These are phyloP conservation scores for Fraxinus baroniana DNA, from an alignment of 305 asterid species.

Conservation along the genomic window DNA sequence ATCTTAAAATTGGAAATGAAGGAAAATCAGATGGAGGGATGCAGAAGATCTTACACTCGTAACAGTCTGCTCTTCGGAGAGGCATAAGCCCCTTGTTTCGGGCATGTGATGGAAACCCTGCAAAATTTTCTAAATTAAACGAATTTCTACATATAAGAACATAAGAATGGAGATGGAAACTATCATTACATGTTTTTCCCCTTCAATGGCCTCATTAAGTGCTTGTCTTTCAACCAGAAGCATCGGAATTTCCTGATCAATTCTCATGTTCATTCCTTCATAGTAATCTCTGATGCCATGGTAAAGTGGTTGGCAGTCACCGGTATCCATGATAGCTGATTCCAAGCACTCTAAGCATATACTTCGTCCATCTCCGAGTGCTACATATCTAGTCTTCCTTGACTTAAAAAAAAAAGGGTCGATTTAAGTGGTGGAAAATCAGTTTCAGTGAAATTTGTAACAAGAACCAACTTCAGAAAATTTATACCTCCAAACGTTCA, in stretches of 20 bases:
- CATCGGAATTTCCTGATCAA: slow-evolving; percentile 88
- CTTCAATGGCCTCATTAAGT: slow-evolving; percentile 95
- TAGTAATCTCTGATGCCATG: slow-evolving; percentile 86
- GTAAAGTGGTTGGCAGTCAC: slow-evolving; percentile 93
- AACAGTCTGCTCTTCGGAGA: slow-evolving; percentile 95
- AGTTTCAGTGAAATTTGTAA: neutral
- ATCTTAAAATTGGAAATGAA: neutral
- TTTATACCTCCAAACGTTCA: slow-evolving; percentile 87
- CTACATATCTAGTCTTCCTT: slow-evolving; percentile 56
- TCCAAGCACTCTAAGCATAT: slow-evolving; percentile 97
- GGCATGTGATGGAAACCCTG: slow-evolving; percentile 99
- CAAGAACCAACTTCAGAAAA: neutral
- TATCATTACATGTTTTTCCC: slow-evolving; percentile 79
- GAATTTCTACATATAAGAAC: neutral
- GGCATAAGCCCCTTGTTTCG: slow-evolving; percentile 92
- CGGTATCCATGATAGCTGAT: slow-evolving; percentile 92
- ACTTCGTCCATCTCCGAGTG: slow-evolving; percentile 90
- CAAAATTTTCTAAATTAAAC: slow-evolving; percentile 8
- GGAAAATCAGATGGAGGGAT: neutral
- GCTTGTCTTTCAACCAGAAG: slow-evolving; percentile 96
- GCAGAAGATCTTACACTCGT: slow-evolving; percentile 58
- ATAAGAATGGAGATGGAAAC: slow-evolving; percentile 3
- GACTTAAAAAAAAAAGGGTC: slow-evolving; percentile 39
- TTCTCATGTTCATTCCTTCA: slow-evolving; percentile 95
- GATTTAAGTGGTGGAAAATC: neutral